Evolutionary conservation across 257 asterid species (phyloP), one percentile per base, ranked within the genome.

Genomic region (Pogostemon cablin): DNA sequence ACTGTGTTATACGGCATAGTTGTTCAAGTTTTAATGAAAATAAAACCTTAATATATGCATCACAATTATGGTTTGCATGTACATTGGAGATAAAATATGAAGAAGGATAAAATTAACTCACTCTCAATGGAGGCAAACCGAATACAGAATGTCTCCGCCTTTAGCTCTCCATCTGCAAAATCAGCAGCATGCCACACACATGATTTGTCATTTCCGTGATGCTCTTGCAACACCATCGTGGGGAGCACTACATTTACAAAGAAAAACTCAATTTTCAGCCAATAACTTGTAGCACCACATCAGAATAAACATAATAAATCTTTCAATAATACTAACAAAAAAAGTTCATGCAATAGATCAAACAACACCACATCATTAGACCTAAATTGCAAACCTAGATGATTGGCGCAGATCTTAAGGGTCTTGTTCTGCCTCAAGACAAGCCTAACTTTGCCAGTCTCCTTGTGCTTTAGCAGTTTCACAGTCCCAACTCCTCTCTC

Each of bases 111-210:
- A 75, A 10, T 55, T 9, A 32, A 83, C 95, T 80, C 67, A 90
- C 98, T 82, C 75, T 88, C 96, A 32, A 85, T 69, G 9, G 91
- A 85, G 9, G 93, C 77, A 80, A 92, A 90, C 4, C 96, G 86
- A 61, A 92, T 85, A 67, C 85, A 79, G 75, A 92, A 92, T 3
- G 86, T 77, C 78, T 90, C 98, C 17, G 86, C 87, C 79, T 92
- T 92, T 62, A 90, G 73, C 81, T 90, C 96, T 44, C 96, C 97
- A 80, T 88, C 96, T 10, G 98, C 87, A 79, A 82, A 92, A 83
- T 92, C 97, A 82, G 88, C 72, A 72, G 96, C 98, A 65, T 88
- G 93, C 97, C 97, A 92, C 76, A 90, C 95, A 35, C 98, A 92
- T 0, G 96, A 88, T 72, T 90, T 90, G 15, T 90, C 98, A 75